Percentiles rank a stretch among this genome's conserved stretches.
These are phyloP conservation scores for Wickerhamiella sergipiensis DNA, from an alignment of 805 yeast species.

Conservation along the genomic window DNA sequence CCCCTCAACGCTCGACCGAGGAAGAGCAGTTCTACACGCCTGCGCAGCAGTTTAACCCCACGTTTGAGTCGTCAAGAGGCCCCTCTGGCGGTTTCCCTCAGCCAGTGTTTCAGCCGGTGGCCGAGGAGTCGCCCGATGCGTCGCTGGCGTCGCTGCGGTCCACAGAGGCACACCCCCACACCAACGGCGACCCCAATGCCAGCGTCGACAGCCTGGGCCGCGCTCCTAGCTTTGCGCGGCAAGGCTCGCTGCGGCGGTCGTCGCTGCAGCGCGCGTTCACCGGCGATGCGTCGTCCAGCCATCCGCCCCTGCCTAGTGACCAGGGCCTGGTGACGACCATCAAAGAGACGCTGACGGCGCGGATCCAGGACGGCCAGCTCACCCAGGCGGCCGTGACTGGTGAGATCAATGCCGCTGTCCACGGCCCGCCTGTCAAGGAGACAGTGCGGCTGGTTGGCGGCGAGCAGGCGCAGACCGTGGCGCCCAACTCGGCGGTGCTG, in stretches of 20 bases:
- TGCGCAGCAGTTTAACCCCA: constrained; percentile 12
- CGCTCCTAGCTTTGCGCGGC: background rate
- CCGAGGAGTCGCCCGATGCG: constrained; percentile 1
- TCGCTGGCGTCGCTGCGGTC: background rate
- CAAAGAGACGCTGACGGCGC: constrained; percentile 74
- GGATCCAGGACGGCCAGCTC: constrained; percentile 53
- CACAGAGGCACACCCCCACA: constrained; percentile 3
- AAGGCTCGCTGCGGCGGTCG: constrained; percentile 11
- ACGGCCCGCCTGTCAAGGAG: constrained; percentile 10
- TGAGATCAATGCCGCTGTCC: constrained; percentile 46
- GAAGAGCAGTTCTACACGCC: constrained; percentile 18
- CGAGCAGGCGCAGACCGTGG: background rate
- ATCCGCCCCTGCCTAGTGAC: constrained; percentile 21
- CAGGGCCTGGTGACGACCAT: constrained; percentile 52
- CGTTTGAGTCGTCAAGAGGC: constrained; percentile 4
- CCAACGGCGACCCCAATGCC: constrained; percentile 1
- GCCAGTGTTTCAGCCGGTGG: background rate
- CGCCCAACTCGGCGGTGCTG: background rate
- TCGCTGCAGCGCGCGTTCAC: constrained; percentile 8
- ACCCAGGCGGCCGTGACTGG: constrained; percentile 56
- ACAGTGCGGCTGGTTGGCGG: background rate
- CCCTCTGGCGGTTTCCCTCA: background rate
- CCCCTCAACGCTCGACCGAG: background rate
- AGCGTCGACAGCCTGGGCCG: background rate
- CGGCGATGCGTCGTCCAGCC: constrained; percentile 10